Percentiles rank a stretch among this genome's conserved stretches.
phyloP scores from a whole-genome alignment of 2,329 filamentous ascomycete genomes.

The Fusarium sterilihyphosum region DNA sequence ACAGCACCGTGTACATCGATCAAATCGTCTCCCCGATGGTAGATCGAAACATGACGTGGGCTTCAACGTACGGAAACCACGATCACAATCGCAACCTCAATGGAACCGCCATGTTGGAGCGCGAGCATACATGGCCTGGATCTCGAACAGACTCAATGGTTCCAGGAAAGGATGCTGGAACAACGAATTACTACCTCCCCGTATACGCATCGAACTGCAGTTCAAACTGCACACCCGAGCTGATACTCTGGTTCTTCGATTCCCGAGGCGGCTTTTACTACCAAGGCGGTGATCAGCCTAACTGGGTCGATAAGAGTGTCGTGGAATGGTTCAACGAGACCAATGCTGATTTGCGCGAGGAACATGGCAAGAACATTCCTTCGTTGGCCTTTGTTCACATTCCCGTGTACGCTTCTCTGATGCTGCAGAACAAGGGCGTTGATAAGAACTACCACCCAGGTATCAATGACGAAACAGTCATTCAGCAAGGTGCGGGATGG shows the following conservation, averaged over 20 bases:
- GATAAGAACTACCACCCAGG: conserved; percentile 55
- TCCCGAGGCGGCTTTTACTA: conserved; percentile 65
- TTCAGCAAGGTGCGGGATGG: conserved; percentile 56
- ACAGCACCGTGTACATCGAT: conserved; percentile 65
- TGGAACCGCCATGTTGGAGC: conserved; percentile 28
- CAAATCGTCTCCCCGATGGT: conserved; percentile 66
- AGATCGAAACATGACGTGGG: conserved; percentile 65
- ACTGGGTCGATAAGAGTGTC: conserved; percentile 58
- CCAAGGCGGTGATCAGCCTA: conserved; percentile 47
- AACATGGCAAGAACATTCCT: conserved; percentile 50
- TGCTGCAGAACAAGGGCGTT: conserved; percentile 43
- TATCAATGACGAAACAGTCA: conserved; percentile 57
- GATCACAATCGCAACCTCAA: conserved; percentile 64
- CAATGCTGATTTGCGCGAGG: conserved; percentile 43
- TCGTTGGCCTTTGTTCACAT: conserved; percentile 63
- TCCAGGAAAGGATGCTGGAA: conserved; percentile 37
- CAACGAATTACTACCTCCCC: conserved; percentile 57
- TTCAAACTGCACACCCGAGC: conserved; percentile 46
- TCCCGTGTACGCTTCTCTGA: conserved; percentile 47
- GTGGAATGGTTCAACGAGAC: conserved; percentile 56
- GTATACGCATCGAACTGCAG: conserved; percentile 50
- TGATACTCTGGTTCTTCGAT: conserved; percentile 77
- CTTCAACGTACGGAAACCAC: conserved; percentile 76
- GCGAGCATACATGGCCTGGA: conserved; percentile 38
- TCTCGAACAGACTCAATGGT: conserved; percentile 42